Evolutionary conservation across 164 flowering plant species (phyloP).

Genomic region (Tetracentron sinense): DNA sequence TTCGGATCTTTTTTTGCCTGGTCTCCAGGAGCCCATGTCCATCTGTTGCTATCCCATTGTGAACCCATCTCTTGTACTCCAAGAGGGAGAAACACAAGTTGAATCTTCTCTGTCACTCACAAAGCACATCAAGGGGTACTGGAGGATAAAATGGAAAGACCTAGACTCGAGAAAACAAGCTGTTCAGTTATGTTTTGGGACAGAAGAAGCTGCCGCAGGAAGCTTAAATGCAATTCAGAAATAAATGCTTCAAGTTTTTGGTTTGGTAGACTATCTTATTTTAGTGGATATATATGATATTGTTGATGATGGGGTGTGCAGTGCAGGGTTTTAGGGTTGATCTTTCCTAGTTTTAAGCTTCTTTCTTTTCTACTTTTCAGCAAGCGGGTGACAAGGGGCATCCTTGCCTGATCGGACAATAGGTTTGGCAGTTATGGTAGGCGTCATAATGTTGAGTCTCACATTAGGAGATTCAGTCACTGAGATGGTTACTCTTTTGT

Average conservation of each 20-base stretch:
- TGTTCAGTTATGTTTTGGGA: slow-evolving; percentile 93
- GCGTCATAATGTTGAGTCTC: no score
- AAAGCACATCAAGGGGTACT: slow-evolving; percentile 36
- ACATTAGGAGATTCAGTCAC: no score
- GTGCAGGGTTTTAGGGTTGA: no score
- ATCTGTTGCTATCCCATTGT: slow-evolving; percentile 69
- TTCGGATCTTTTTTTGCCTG: slow-evolving; percentile 73
- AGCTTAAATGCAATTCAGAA: slow-evolving; percentile 89
- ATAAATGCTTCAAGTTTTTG: slow-evolving; percentile 53
- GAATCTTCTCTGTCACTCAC: slow-evolving; percentile 49
- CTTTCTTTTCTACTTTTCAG: no score
- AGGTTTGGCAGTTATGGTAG: no score
- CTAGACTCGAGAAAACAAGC: slow-evolving; percentile 63
- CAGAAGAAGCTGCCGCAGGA: slow-evolving; percentile 93
- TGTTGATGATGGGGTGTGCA: slow-evolving; percentile 1
- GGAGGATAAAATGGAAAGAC: slow-evolving; percentile 54
- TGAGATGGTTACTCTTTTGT: no score
- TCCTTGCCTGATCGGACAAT: no score
- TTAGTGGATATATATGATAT: neutral
- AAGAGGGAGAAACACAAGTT: slow-evolving; percentile 43
- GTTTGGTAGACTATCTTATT: neutral
- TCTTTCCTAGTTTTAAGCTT: no score
- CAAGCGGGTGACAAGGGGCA: no score
- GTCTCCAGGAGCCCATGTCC: slow-evolving; percentile 91
- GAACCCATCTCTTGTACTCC: slow-evolving; percentile 58